Evolutionary conservation across 768 basidiomycete genomes (phyloP).

Genomic region (Fomitopsis serialis): DNA sequence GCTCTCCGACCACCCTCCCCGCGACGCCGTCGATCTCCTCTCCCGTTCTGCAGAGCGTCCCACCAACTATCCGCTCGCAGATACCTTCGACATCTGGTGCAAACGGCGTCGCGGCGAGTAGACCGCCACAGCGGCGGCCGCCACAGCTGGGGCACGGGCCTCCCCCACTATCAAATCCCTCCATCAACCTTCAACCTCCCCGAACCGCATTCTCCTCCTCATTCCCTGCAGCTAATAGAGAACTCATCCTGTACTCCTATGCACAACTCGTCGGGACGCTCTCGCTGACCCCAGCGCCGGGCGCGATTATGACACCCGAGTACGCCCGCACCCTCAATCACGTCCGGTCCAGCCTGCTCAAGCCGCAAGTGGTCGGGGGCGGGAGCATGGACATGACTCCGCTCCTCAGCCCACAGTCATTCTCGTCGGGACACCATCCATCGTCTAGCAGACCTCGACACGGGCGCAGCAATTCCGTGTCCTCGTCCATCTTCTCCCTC

Average conservation of each 20-base stretch:
- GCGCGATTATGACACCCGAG: constrained; percentile 34
- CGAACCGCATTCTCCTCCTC: constrained; percentile 37
- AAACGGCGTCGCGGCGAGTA: constrained; percentile 20
- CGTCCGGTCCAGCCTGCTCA: constrained; percentile 47
- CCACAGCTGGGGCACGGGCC: constrained; percentile 38
- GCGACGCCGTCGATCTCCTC: constrained; percentile 23
- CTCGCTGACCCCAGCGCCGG: constrained; percentile 45
- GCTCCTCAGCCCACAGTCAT: constrained; percentile 24
- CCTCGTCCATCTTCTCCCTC: constrained; percentile 41
- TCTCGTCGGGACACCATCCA: not conserved
- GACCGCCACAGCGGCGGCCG: constrained; percentile 25
- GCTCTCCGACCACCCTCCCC: constrained; percentile 16
- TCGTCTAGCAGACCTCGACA: constrained; percentile 25
- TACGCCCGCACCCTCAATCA: constrained; percentile 40
- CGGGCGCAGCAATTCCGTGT: constrained; percentile 45
- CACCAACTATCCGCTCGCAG: constrained; percentile 12
- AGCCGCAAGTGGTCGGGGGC: constrained; percentile 50
- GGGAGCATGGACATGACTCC: constrained; percentile 78
- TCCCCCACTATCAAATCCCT: constrained; percentile 17
- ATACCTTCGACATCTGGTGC: constrained; percentile 3
- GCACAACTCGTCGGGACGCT: constrained; percentile 73
- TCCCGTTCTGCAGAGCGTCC: constrained; percentile 8
- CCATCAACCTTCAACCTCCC: constrained; percentile 11
- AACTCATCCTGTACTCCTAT: constrained; percentile 81
- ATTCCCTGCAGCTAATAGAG: constrained; percentile 46